A percentile compares a stretch with the other conserved stretches of the same genome.
phyloP scores from a whole-genome alignment of 2,329 filamentous ascomycete genomes.

The Ceratocystis diversiconidia region DNA sequence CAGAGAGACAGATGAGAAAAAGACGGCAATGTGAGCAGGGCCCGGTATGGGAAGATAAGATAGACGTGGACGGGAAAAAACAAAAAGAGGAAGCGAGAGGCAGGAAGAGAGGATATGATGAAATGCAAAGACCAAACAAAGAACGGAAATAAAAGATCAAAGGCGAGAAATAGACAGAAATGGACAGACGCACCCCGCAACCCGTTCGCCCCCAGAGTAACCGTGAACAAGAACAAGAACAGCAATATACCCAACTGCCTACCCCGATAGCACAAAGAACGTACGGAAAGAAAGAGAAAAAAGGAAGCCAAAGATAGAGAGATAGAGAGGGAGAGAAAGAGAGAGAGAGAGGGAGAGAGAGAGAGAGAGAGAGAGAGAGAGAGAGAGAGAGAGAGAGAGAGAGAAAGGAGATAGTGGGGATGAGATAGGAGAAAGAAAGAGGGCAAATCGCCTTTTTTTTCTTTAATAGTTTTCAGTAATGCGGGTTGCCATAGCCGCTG shows the following conservation, averaged over 20 bases:
- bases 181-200: constrained; percentile 8
- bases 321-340: neutral
- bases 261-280: constrained; percentile 6
- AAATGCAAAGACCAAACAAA: neutral
- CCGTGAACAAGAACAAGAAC: constrained; percentile 9
- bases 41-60: neutral
- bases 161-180: neutral
- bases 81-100: no score
- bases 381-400: neutral
- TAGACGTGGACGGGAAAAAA: neutral
- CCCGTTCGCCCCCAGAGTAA: constrained; percentile 7
- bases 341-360: neutral
- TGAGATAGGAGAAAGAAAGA: no score
- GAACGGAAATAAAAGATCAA: constrained; percentile 5
- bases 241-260: constrained; percentile 10
- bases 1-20: no score
- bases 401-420: neutral
- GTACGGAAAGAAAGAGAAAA: neutral
- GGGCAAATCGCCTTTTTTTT: no score
- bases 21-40: neutral
- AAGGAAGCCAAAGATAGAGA: neutral
- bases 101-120: neutral
- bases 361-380: neutral
- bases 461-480: constrained; percentile 7
- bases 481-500: constrained; percentile 13